Evolutionary conservation across 2,329 filamentous ascomycete genomes (phyloP).

Genomic region (Calonectria pseudoreteaudii): DNA sequence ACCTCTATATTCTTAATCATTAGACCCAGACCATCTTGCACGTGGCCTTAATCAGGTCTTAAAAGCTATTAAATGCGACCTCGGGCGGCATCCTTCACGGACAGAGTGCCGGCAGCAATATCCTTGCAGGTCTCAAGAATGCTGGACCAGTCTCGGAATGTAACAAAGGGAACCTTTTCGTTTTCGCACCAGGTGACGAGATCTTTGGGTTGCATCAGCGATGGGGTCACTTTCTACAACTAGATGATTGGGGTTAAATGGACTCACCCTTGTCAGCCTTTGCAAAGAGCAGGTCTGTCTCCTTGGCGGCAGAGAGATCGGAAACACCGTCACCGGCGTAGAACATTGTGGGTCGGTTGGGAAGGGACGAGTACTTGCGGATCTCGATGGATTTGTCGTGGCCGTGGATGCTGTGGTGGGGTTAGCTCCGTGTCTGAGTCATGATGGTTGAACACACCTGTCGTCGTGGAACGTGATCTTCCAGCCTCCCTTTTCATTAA

Average conservation of each 20-base stretch:
- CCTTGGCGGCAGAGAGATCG: slow-evolving; percentile 89
- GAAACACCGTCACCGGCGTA: slow-evolving; percentile 97
- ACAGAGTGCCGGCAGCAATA: slow-evolving; percentile 79
- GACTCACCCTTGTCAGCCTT: slow-evolving; percentile 85
- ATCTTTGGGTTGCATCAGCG: slow-evolving; percentile 62
- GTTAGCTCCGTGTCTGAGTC: slow-evolving; percentile 8
- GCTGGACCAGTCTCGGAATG: slow-evolving; percentile 85
- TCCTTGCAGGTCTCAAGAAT: slow-evolving; percentile 82
- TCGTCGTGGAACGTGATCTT: slow-evolving; percentile 90
- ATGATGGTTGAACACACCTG: slow-evolving; percentile 61
- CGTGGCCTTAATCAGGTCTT: not conserved
- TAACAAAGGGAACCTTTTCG: slow-evolving; percentile 86
- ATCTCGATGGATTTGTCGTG: slow-evolving; percentile 97
- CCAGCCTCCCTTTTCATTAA: slow-evolving; percentile 88
- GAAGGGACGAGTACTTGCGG: slow-evolving; percentile 83
- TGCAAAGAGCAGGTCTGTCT: slow-evolving; percentile 93
- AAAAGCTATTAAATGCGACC: slow-evolving; percentile 50
- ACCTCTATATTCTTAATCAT: not conserved
- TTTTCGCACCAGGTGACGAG: slow-evolving; percentile 88
- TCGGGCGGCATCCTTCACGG: slow-evolving; percentile 76
- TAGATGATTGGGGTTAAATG: not conserved
- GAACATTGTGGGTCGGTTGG: slow-evolving; percentile 84
- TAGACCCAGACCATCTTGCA: not conserved
- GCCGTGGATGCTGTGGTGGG: slow-evolving; percentile 76
- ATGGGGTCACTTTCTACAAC: not conserved